phyloP scores from a whole-genome alignment of 306 rosid genomes.

The Mimosa bimucronata region DNA sequence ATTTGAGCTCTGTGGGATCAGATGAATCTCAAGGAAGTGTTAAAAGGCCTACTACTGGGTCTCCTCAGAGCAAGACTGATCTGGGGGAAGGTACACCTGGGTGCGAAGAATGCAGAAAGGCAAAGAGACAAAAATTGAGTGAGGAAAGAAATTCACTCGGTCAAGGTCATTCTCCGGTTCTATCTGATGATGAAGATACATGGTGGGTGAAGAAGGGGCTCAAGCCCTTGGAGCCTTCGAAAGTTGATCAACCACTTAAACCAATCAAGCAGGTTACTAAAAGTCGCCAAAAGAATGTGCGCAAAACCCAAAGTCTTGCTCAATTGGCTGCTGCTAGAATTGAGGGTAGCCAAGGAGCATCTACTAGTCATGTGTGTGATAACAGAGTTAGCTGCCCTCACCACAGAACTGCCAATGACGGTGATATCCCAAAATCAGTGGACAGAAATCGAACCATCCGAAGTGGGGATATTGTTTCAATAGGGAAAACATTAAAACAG shows the following conservation, averaged over 20 bases:
- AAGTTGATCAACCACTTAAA: conserved; percentile 76
- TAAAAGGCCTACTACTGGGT: conserved; percentile 56
- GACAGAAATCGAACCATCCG: conserved; percentile 54
- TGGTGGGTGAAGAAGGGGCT: conserved; percentile 93
- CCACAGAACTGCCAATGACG: conserved; percentile 74
- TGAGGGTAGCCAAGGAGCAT: conserved; percentile 99
- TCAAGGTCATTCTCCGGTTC: conserved; percentile 60
- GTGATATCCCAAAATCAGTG: conserved; percentile 55
- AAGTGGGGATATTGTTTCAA: conserved; percentile 60
- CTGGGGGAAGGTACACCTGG: conserved; percentile 78
- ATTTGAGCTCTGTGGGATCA: conserved; percentile 45
- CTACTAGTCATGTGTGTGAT: conserved; percentile 92
- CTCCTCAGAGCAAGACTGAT: conserved; percentile 59
- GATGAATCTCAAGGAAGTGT: conserved; percentile 67
- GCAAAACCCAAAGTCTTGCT: conserved; percentile 88
- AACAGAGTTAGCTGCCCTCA: conserved; percentile 86
- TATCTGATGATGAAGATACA: conserved; percentile 74
- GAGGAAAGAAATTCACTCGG: conserved; percentile 66
- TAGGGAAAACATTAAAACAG: conserved; percentile 67
- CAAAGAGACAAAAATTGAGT: conserved; percentile 81
- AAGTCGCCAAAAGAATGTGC: conserved; percentile 71
- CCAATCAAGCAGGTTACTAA: conserved; percentile 71
- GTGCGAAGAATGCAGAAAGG: conserved; percentile 89
- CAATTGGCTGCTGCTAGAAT: conserved; percentile 83
- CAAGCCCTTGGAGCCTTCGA: conserved; percentile 61